These are phyloP conservation scores for Starmerella ratchasimensis DNA, from an alignment of 805 yeast genomes.

Conservation along the genomic window DNA sequence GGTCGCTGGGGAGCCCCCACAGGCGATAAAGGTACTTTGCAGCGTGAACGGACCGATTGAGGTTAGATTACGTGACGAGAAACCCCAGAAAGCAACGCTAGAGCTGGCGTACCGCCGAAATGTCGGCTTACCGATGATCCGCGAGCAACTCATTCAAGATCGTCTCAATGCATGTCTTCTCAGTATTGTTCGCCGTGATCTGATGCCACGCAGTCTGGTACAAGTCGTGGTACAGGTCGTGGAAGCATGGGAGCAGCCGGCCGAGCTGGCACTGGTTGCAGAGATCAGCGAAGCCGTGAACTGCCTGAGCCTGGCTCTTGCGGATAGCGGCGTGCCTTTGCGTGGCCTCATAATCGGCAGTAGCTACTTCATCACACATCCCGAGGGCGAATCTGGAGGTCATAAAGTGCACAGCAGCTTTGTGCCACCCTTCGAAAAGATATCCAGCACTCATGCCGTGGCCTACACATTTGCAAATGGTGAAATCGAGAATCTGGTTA, in stretches of 20 bases:
- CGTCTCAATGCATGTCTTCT: conserved; percentile 48
- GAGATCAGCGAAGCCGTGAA: conserved; percentile 63
- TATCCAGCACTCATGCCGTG: conserved; percentile 50
- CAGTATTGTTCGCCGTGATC: conserved; percentile 43
- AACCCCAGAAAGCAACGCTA: conserved; percentile 62
- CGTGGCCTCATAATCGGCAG: conserved; percentile 47
- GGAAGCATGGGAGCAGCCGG: conserved; percentile 36
- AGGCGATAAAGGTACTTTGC: conserved; percentile 29
- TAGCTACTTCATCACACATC: conserved; percentile 33
- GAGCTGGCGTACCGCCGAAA: conserved; percentile 73
- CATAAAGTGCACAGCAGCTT: conserved; percentile 15
- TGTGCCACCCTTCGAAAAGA: conserved; percentile 14
- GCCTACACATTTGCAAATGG: conserved; percentile 42
- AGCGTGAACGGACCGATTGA: conserved; percentile 90
- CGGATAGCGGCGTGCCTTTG: conserved; percentile 68
- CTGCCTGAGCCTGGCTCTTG: conserved; percentile 55
- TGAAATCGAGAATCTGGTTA: conserved; percentile 42
- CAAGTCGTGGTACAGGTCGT: conserved; percentile 56
- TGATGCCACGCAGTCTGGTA: conserved; percentile 67
- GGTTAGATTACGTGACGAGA: conserved; percentile 66
- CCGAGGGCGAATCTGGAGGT: conserved; percentile 19
- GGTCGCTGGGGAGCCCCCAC: conserved; percentile 26
- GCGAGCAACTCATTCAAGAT: conserved; percentile 68
- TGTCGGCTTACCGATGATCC: conserved; percentile 51
- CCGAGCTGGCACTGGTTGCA: conserved; percentile 26